phyloP scores from a whole-genome alignment of 768 basidiomycete genomes.

The Lentinula sp. region DNA sequence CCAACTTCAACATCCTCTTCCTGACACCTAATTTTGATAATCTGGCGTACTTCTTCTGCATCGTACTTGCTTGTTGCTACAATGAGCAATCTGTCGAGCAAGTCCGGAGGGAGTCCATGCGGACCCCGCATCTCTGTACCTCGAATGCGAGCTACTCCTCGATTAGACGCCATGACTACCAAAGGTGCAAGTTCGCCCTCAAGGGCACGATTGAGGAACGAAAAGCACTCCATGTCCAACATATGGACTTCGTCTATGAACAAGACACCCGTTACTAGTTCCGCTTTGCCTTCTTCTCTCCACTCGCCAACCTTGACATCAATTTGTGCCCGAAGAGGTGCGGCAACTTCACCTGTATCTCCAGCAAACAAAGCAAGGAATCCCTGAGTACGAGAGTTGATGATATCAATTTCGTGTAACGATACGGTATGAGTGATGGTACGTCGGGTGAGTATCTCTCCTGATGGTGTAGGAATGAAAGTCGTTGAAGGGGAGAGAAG shows the following conservation, averaged over 20 bases:
- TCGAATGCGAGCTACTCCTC: conserved; percentile 90
- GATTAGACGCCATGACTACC: conserved; percentile 97
- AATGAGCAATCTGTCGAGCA: conserved; percentile 93
- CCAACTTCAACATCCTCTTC: conserved; percentile 92
- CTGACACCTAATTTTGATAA: conserved; percentile 90
- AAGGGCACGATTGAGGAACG: conserved; percentile 93
- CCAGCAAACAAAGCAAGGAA: conserved; percentile 94
- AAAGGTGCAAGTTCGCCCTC: conserved; percentile 91
- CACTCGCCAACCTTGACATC: conserved; percentile 96
- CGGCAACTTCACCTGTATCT: conserved; percentile 98
- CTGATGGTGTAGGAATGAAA: conserved; percentile 96
- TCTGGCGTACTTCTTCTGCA: conserved; percentile 81
- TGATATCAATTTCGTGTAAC: conserved; percentile 97
- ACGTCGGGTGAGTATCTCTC: conserved; percentile 96
- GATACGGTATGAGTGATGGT: conserved; percentile 98
- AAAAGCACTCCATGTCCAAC: conserved; percentile 99
- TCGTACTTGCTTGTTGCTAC: conserved; percentile 88
- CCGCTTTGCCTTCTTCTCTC: conserved; percentile 98
- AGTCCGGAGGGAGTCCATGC: conserved; percentile 91
- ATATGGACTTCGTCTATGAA: conserved; percentile 99
- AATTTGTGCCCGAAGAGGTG: conserved; percentile 93
- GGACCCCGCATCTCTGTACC: conserved; percentile 94
- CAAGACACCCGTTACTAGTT: conserved; percentile 94
- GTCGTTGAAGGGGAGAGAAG: conserved; percentile 1
- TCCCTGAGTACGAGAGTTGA: conserved; percentile 97